Evolutionary conservation across 2,329 filamentous ascomycete genomes (phyloP), one percentile per base, ranked within the genome.

Genomic region (Eutypella sp.): DNA sequence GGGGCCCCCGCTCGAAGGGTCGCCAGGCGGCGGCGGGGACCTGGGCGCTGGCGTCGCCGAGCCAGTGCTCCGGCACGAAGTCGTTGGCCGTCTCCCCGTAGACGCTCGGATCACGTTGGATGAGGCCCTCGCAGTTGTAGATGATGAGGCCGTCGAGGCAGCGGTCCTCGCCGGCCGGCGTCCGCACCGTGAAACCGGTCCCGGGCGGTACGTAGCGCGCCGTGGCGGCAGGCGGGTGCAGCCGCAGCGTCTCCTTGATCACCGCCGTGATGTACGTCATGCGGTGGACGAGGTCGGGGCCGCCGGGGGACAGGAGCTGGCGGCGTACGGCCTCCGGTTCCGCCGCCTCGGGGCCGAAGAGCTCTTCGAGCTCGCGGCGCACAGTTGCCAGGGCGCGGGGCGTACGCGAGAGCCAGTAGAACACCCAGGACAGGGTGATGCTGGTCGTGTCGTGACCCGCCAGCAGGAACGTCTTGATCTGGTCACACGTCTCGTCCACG

Each of bases 1-100:
- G 33, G n/a, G 45, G 45, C 11, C 76, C 77, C 20, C 71, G 67
- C 51, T 76, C 73, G 52, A 81, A 81, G 1, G 75, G 68, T 19
- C 76, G 62, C 69, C 71, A 81, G 2, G 76, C 75, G 34, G 69
- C 66, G 7, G 59, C 49, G 31, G 61, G 59, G 16, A 56, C 53
- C 43, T 46, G 49, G 20, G 42, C 31, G 53, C 56, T 24, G 46
- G 51, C 13, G 53, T 51, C 47, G 47, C 50, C 55, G 3, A 67
- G 53, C 67, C 68, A 73, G 4, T 70, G 57, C 54, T 73, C 70
- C 0, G 70, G 70, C 5, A 62, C 54, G 42, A 67, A 72, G 44
- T 60, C 59, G 29, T 65, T 53, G 9, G 53, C 65, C 11, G 56
- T 63, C 1, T 59, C 59, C 7, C 68, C 68, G 49, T 57, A 69